Percentiles rank a stretch among this genome's conserved stretches.
Evolutionary conservation across 2,329 filamentous ascomycete genomes (phyloP).

Genomic region (Leptographium wingfieldii): DNA sequence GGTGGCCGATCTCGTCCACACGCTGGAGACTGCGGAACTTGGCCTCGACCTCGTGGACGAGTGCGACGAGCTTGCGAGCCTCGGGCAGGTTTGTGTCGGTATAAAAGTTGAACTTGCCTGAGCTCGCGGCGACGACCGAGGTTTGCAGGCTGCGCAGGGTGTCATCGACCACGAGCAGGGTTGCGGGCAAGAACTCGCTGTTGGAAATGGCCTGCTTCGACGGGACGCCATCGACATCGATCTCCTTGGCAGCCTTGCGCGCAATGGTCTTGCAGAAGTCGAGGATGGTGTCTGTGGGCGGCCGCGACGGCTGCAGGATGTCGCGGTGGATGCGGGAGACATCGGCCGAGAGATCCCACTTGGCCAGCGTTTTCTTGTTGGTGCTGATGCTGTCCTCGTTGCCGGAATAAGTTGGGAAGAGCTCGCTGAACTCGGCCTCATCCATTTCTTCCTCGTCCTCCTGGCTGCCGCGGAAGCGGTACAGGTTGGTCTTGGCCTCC

Average conservation of each 20-base stretch:
- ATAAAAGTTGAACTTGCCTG: conserved; percentile 71
- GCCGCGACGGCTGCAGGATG: conserved; percentile 33
- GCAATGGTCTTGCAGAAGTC: conserved; percentile 31
- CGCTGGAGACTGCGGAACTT: conserved; percentile 61
- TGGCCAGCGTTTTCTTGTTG: conserved; percentile 17
- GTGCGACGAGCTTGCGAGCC: conserved; percentile 55
- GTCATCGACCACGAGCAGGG: conserved; percentile 53
- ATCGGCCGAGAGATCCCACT: conserved; percentile 44
- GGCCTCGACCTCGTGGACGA: conserved; percentile 56
- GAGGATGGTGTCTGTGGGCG: conserved; percentile 29
- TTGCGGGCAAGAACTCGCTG: conserved; percentile 46
- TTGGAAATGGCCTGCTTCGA: conserved; percentile 28
- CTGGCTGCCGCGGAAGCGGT: conserved; percentile 66
- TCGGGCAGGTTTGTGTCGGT: conserved; percentile 66
- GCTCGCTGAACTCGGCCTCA: conserved; percentile 59
- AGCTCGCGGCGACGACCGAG: conserved; percentile 6
- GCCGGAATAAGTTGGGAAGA: conserved; percentile 68
- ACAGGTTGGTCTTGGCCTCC: conserved; percentile 62
- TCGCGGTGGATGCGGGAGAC: conserved; percentile 48
- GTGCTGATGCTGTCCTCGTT: conserved; percentile 16
- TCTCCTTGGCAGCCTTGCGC: conserved; percentile 21
- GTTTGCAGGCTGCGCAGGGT: conserved; percentile 26
- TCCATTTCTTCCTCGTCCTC: conserved; percentile 67
- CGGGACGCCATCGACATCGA: conserved; percentile 9
- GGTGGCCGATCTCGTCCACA: conserved; percentile 55